Percentiles rank a stretch among this genome's conserved stretches.
phyloP scores from a whole-genome alignment of 208 protist genomes.

The Acanthamoeba sp. region DNA sequence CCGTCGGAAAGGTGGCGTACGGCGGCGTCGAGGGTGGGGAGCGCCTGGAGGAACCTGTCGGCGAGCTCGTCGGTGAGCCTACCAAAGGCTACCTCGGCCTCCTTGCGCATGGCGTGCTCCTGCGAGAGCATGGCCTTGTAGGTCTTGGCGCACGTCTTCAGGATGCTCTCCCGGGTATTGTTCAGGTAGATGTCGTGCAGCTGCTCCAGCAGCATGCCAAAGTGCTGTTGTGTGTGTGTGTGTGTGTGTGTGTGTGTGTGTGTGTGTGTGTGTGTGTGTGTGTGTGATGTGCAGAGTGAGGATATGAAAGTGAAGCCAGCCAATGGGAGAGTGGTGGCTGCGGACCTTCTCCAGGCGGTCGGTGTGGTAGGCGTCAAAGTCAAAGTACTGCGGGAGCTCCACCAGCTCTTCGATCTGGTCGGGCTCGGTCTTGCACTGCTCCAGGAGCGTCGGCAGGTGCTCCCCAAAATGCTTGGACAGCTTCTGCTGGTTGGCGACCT shows the following conservation, averaged over 20 bases:
- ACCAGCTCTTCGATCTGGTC: conserved; percentile 53
- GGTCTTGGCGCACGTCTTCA: conserved; percentile 30
- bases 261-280: too few relatives aligned
- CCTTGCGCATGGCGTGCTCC: conserved; percentile 58
- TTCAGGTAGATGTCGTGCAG: conserved; percentile 64
- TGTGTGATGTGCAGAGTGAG: too few relatives aligned
- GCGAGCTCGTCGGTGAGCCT: conserved; percentile 63
- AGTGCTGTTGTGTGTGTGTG: conserved; percentile 47
- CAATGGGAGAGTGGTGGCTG: neutral
- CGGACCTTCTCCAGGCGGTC: conserved; percentile 40
- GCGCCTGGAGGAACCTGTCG: neutral
- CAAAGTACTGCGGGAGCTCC: conserved; percentile 64
- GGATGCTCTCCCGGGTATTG: neutral
- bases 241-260: too few relatives aligned
- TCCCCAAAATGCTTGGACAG: conserved; percentile 57
- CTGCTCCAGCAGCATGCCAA: conserved; percentile 48
- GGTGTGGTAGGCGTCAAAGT: conserved; percentile 67
- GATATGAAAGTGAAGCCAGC: too few relatives aligned
- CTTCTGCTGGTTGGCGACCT: conserved; percentile 5
- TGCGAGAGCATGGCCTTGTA: conserved; percentile 12
- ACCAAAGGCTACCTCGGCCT: conserved; percentile 55
- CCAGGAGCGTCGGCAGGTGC: conserved; percentile 58
- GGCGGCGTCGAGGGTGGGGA: conserved; percentile 7
- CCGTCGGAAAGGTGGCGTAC: neutral
- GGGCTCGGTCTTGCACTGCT: conserved; percentile 33